These are phyloP conservation scores for Boletus reticuloceps DNA, from an alignment of 768 basidiomycete species.

Conservation along the genomic window DNA sequence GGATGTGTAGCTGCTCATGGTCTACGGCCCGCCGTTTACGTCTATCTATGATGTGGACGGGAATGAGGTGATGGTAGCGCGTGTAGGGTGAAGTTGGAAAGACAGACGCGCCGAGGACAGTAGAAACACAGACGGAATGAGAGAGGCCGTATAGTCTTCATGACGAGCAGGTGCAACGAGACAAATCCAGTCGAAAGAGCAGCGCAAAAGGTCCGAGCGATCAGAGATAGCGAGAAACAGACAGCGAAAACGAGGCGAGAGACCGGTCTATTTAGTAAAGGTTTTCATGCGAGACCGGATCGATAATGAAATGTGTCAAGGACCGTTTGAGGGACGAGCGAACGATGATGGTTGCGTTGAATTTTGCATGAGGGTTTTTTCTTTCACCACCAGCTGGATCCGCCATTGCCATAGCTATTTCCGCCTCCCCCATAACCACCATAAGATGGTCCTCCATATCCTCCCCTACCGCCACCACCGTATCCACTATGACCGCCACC, in stretches of 20 bases:
- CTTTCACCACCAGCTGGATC: conserved; percentile 49
- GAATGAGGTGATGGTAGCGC: conserved; percentile 29
- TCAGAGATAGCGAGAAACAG: conserved; percentile 32
- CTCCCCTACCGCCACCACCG: conserved; percentile 33
- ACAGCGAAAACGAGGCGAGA: conserved; percentile 18
- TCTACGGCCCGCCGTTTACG: conserved; percentile 42
- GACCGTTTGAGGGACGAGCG: conserved; percentile 5
- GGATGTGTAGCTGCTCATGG: conserved; percentile 43
- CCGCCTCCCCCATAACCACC: conserved; percentile 30
- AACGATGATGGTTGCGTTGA: conserved; percentile 7
- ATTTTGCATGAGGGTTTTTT: conserved; percentile 21
- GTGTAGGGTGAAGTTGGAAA: conserved; percentile 9
- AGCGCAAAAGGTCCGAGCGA: conserved; percentile 50
- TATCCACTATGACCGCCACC: conserved; percentile 36
- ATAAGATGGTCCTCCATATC: conserved; percentile 39
- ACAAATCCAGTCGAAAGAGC: conserved; percentile 60
- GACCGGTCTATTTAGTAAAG: conserved; percentile 17
- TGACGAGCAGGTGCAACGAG: conserved; percentile 53
- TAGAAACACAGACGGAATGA: conserved; percentile 41
- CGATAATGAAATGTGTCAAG: conserved; percentile 18
- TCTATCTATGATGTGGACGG: conserved; percentile 40
- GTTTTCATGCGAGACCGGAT: conserved; percentile 19
- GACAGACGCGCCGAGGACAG: conserved; percentile 31
- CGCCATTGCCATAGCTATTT: conserved; percentile 31
- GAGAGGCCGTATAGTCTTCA: conserved; percentile 42